Conservation (phyloP, 1,139 yeast species). For the Kodamaea arcana region DNA sequence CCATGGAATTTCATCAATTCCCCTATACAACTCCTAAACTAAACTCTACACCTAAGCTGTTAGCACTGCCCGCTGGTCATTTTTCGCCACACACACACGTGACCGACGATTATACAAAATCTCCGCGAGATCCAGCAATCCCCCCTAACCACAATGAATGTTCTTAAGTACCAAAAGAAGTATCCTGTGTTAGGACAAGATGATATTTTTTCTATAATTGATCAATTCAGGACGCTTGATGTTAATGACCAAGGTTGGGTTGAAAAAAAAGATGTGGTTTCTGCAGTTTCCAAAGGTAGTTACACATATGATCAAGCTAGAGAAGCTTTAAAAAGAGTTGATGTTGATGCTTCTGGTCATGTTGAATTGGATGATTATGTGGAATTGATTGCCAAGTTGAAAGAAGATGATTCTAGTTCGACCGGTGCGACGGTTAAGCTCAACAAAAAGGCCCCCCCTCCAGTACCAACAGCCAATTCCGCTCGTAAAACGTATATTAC, state of each 20-base stretch:
- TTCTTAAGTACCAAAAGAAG: slow-evolving; percentile 63
- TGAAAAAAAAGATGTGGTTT: slow-evolving; percentile 86
- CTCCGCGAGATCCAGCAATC: neutral
- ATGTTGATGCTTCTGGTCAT: slow-evolving; percentile 94
- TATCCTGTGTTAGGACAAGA: slow-evolving; percentile 83
- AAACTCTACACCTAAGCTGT: no score
- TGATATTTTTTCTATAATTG: slow-evolving; percentile 80
- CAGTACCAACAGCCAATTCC: slow-evolving; percentile 46
- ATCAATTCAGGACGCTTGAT: slow-evolving; percentile 73
- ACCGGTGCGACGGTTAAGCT: slow-evolving; percentile 13
- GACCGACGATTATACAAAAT: no score
- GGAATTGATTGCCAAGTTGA: slow-evolving; percentile 71
- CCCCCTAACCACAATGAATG: slow-evolving; percentile 33
- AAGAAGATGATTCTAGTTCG: slow-evolving; percentile 37
- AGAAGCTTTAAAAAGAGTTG: slow-evolving; percentile 84
- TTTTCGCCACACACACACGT: neutral
- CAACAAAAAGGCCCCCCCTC: slow-evolving; percentile 23
- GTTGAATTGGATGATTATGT: slow-evolving; percentile 96
- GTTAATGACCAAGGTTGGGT: slow-evolving; percentile 93
- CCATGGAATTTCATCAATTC: no score
- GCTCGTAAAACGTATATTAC: slow-evolving; percentile 78
- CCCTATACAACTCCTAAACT: no score
- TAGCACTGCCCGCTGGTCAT: no score
- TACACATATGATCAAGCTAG: slow-evolving; percentile 90
- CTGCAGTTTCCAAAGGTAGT: slow-evolving; percentile 74